Percentiles rank a stretch among this genome's conserved stretches.
These are phyloP conservation scores for Neurospora sp. DNA, from an alignment of 495 filamentous ascomycete species.

Conservation along the genomic window DNA sequence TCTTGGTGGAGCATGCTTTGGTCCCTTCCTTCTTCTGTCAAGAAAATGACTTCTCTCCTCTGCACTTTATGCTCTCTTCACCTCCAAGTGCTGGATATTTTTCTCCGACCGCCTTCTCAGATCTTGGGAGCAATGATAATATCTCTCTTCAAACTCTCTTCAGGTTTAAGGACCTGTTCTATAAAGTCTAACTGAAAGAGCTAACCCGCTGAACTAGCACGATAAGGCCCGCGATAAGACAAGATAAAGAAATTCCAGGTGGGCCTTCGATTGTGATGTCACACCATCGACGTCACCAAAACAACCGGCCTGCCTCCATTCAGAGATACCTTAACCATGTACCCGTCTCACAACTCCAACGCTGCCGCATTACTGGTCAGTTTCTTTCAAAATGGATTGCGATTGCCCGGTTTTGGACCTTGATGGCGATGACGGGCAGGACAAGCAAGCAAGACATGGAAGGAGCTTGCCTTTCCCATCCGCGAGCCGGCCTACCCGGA, in stretches of 20 bases:
- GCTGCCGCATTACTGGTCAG: background rate
- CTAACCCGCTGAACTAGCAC: background rate
- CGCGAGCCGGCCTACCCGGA: background rate
- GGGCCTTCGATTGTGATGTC: background rate
- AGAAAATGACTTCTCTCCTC: background rate
- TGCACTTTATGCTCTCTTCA: background rate
- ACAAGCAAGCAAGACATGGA: background rate
- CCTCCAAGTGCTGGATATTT: background rate
- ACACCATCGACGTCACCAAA: background rate
- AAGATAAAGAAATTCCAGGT: background rate
- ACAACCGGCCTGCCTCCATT: background rate
- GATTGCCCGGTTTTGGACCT: background rate
- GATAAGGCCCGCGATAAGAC: background rate
- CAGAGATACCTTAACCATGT: background rate
- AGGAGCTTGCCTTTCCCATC: background rate
- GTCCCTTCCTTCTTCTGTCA: background rate
- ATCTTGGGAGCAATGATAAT: background rate
- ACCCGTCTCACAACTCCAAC: background rate
- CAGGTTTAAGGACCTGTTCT: background rate
- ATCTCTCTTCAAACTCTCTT: background rate
- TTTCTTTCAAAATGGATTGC: background rate
- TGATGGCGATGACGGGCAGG: background rate
- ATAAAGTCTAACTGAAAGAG: background rate
- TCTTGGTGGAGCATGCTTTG: background rate
- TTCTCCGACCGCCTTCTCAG: background rate